Conservation (phyloP, 192 early-diverging fungal genomes). For the Linnemannia elongata region DNA sequence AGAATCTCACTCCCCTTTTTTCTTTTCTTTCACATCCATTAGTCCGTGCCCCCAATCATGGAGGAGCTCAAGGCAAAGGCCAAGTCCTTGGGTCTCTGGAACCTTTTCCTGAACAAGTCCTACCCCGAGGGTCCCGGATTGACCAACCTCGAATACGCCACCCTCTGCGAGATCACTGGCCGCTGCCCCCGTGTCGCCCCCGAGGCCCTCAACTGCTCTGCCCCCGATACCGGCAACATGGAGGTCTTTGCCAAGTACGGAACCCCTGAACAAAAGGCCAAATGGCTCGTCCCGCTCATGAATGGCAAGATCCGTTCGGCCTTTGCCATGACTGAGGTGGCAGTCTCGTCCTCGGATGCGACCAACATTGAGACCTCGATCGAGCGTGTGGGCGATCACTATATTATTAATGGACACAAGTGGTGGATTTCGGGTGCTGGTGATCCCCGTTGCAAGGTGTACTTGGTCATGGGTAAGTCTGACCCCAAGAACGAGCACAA, state of each 20-base stretch:
- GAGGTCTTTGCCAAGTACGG: constrained; percentile 98
- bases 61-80: constrained; percentile 92
- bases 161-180: constrained; percentile 91
- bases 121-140: constrained; percentile 88
- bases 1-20: constrained; percentile 10
- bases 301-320: constrained; percentile 94
- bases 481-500: constrained; percentile 71
- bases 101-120: constrained; percentile 85
- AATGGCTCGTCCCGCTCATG: constrained; percentile 86
- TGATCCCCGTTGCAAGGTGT: constrained; percentile 92
- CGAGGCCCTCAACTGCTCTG: constrained; percentile 92
- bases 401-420: constrained; percentile 84
- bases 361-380: constrained; percentile 95
- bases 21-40: not conserved
- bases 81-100: constrained; percentile 91
- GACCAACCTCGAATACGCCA: constrained; percentile 93
- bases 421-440: constrained; percentile 98
- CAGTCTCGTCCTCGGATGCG: constrained; percentile 94
- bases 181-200: constrained; percentile 83
- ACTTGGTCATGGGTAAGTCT: constrained; percentile 91
- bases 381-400: constrained; percentile 69
- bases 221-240: constrained; percentile 99
- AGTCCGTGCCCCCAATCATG: constrained; percentile 84
- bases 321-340: constrained; percentile 97
- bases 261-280: constrained; percentile 79